These are phyloP conservation scores for Cordyceps pruinosa DNA, from an alignment of 2,329 filamentous ascomycete genomes.

Conservation along the genomic window DNA sequence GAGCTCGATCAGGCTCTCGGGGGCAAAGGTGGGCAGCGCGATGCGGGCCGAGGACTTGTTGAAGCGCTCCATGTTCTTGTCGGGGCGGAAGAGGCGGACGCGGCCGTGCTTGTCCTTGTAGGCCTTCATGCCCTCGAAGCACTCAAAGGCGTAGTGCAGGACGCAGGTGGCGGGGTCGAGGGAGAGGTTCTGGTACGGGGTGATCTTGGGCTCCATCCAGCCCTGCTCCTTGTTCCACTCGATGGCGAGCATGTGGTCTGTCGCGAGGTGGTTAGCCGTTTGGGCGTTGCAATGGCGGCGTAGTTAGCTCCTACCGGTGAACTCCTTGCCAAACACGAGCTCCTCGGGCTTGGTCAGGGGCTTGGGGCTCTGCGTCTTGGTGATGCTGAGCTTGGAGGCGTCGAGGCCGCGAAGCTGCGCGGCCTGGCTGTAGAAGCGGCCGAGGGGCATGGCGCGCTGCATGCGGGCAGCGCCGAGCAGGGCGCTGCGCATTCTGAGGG, in stretches of 20 bases:
- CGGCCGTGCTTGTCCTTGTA: conserved; percentile 80
- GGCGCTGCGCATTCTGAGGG: conserved; percentile 26
- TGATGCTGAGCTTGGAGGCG: conserved; percentile 66
- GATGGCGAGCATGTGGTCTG: conserved; percentile 94
- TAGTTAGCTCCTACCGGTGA: conserved; percentile 60
- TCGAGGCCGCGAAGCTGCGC: conserved; percentile 63
- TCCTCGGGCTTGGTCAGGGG: conserved; percentile 66
- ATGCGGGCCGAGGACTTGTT: conserved; percentile 90
- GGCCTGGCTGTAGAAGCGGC: conserved; percentile 43
- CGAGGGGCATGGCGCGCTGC: conserved; percentile 29
- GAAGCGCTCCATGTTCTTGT: conserved; percentile 92
- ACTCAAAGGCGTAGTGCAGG: conserved; percentile 97
- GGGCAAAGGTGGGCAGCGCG: conserved; percentile 80
- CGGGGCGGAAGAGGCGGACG: conserved; percentile 84
- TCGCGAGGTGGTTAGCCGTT: neutral
- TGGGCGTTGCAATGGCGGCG: neutral
- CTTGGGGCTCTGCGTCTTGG: conserved; percentile 70
- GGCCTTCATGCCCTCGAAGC: conserved; percentile 99
- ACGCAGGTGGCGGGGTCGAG: conserved; percentile 95
- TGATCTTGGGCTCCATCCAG: conserved; percentile 78
- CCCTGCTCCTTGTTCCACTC: conserved; percentile 85
- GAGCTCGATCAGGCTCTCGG: conserved; percentile 67
- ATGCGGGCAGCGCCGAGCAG: conserved; percentile 28
- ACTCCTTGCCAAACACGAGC: conserved; percentile 82
- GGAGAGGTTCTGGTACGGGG: conserved; percentile 92